Conservation (phyloP, 306 rosid genomes). For the Cyclanthera cordifolia region DNA sequence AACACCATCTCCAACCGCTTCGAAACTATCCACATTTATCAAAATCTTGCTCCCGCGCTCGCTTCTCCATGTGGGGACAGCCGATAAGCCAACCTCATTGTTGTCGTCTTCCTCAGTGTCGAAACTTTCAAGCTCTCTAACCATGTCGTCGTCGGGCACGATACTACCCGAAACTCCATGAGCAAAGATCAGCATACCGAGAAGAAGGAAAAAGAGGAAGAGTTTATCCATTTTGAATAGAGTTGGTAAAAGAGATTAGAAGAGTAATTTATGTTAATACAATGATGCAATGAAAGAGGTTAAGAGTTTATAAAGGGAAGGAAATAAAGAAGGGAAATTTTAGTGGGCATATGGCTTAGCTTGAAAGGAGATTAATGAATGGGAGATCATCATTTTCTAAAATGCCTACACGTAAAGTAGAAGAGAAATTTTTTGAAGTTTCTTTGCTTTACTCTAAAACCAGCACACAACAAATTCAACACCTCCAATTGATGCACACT, state of each 20-base stretch:
- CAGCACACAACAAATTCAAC: slow-evolving; percentile 14
- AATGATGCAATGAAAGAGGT: slow-evolving; percentile 35
- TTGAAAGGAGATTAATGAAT: slow-evolving; percentile 64
- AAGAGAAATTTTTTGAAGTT: slow-evolving; percentile 44
- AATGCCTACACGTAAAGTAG: slow-evolving; percentile 88
- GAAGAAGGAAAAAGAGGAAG: slow-evolving; percentile 32
- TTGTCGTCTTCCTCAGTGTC: slow-evolving; percentile 43
- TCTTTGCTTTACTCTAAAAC: slow-evolving; percentile 81
- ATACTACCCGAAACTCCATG: slow-evolving; percentile 49
- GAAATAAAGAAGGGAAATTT: slow-evolving; percentile 39
- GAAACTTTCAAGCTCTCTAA: slow-evolving; percentile 41
- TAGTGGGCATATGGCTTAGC: slow-evolving; percentile 81
- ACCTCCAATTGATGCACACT: neutral
- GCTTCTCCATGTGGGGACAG: slow-evolving; percentile 60
- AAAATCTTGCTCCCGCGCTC: slow-evolving; percentile 79
- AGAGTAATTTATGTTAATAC: slow-evolving; percentile 47
- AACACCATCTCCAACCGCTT: slow-evolving; percentile 83
- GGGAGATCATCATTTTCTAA: slow-evolving; percentile 52
- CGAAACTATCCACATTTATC: slow-evolving; percentile 59
- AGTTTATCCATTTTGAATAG: slow-evolving; percentile 44
- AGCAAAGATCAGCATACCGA: slow-evolving; percentile 39
- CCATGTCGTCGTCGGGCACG: slow-evolving; percentile 25
- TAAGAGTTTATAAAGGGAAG: slow-evolving; percentile 58
- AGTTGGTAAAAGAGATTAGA: slow-evolving; percentile 20
- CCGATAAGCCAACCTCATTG: slow-evolving; percentile 23